A percentile compares a stretch with the other conserved stretches of the same genome.
phyloP scores from a whole-genome alignment of 208 protist genomes.

The Leishmania gerbilli region DNA sequence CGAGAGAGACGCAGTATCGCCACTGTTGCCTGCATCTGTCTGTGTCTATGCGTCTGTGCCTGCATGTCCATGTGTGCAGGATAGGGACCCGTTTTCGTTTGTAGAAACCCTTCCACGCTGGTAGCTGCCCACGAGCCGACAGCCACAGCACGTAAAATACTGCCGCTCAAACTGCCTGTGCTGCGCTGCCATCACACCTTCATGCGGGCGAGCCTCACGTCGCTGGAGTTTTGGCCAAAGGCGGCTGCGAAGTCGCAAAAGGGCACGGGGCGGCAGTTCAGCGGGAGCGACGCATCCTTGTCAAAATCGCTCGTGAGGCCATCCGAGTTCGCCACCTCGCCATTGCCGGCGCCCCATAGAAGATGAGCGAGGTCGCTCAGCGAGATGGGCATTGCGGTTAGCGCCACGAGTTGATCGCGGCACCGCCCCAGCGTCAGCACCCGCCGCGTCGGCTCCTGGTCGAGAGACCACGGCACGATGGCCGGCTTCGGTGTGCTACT shows the following conservation, averaged over 20 bases:
- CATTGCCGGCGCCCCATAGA: slow-evolving; percentile 47
- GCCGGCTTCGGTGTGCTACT: slow-evolving; percentile 33
- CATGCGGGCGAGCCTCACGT: slow-evolving; percentile 41
- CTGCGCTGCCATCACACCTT: slow-evolving; percentile 45
- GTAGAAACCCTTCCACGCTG: neutral
- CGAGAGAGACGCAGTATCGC: neutral
- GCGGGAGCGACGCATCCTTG: neutral
- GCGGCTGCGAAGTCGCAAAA: slow-evolving; percentile 71
- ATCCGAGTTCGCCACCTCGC: neutral
- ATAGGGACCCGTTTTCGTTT: neutral
- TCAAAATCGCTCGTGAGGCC: neutral
- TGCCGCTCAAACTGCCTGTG: neutral
- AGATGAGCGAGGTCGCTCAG: slow-evolving; percentile 57
- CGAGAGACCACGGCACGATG: slow-evolving; percentile 45
- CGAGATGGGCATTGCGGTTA: slow-evolving; percentile 63
- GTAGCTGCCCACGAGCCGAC: neutral
- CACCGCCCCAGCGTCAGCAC: slow-evolving; percentile 59
- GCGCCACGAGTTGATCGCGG: slow-evolving; percentile 68
- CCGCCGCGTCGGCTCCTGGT: slow-evolving; percentile 31
- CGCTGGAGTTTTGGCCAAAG: slow-evolving; percentile 58
- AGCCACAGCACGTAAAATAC: neutral
- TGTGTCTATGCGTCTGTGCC: neutral
- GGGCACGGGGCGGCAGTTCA: slow-evolving; percentile 36
- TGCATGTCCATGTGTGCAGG: neutral
- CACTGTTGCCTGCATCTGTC: neutral